Percentiles rank a stretch among this genome's conserved stretches.
Evolutionary conservation across 2,329 filamentous ascomycete genomes (phyloP).

Genomic region (Fusarium agapanthi): DNA sequence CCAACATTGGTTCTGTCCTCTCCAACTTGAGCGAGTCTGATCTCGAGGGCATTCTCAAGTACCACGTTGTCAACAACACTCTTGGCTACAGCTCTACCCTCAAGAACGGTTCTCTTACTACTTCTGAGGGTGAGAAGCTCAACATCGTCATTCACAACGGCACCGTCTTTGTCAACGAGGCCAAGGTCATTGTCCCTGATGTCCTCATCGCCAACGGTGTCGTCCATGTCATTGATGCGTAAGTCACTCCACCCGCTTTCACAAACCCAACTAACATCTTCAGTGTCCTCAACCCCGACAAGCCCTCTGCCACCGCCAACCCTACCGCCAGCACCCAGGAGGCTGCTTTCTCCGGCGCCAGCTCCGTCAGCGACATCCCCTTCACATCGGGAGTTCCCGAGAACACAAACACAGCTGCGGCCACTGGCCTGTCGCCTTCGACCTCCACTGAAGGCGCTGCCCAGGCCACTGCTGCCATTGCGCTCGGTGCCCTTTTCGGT

Average conservation of each 20-base stretch:
- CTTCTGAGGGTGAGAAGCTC: slow-evolving; percentile 47
- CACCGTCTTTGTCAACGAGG: slow-evolving; percentile 48
- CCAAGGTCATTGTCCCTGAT: slow-evolving; percentile 58
- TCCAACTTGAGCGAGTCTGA: slow-evolving; percentile 55
- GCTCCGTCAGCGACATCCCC: slow-evolving; percentile 56
- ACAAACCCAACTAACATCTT: slow-evolving; percentile 48
- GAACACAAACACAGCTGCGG: slow-evolving; percentile 9
- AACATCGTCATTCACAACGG: slow-evolving; percentile 54
- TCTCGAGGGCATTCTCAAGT: slow-evolving; percentile 61
- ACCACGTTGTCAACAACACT: slow-evolving; percentile 67
- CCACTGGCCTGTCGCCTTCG: slow-evolving; percentile 25
- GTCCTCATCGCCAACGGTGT: slow-evolving; percentile 65
- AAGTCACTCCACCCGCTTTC: slow-evolving; percentile 34
- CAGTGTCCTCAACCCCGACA: slow-evolving; percentile 55
- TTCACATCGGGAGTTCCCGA: slow-evolving; percentile 62
- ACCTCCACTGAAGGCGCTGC: slow-evolving; percentile 32
- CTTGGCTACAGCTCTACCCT: slow-evolving; percentile 51
- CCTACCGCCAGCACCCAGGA: slow-evolving; percentile 50
- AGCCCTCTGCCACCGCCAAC: slow-evolving; percentile 46
- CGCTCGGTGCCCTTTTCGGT: slow-evolving; percentile 37
- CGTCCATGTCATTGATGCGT: slow-evolving; percentile 66
- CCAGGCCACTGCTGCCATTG: slow-evolving; percentile 38
- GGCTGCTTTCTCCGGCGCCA: slow-evolving; percentile 63
- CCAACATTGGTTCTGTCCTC: slow-evolving; percentile 60
- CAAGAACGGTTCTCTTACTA: slow-evolving; percentile 26